phyloP scores from a whole-genome alignment of 257 asterid genomes.

The Ocimum tenuiflorum region DNA sequence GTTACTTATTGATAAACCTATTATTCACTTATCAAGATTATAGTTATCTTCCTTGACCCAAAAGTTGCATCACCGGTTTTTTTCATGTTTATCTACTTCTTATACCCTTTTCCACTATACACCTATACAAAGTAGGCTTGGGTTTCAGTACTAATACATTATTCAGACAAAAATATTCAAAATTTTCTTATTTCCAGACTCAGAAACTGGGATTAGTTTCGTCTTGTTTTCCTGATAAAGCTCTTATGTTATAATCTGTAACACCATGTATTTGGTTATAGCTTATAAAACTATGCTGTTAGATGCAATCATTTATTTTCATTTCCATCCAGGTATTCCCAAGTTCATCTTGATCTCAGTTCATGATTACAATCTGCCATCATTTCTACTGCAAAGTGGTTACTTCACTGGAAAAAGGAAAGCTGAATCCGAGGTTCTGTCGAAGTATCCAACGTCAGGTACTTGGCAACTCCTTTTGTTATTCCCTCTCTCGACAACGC shows the following conservation, averaged over 20 bases:
- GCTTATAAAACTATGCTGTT: too few relatives aligned
- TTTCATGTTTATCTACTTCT: too few relatives aligned
- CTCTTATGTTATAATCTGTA: background rate
- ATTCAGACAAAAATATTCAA: background rate
- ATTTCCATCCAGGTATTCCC: slow-evolving; percentile 56
- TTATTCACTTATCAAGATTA: background rate
- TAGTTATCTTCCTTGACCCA: too few relatives aligned
- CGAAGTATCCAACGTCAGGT: slow-evolving; percentile 87
- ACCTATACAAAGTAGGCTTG: too few relatives aligned
- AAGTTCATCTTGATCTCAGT: slow-evolving; percentile 91
- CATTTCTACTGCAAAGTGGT: slow-evolving; percentile 64
- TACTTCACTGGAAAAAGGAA: slow-evolving; percentile 93
- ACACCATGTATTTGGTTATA: too few relatives aligned
- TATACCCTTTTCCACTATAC: too few relatives aligned
- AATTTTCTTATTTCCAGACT: too few relatives aligned
- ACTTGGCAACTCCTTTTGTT: background rate
- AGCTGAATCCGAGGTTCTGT: slow-evolving; percentile 94
- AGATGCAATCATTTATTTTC: background rate
- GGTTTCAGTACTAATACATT: background rate
- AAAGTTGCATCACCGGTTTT: too few relatives aligned
- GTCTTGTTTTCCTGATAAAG: background rate
- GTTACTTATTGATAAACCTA: background rate
- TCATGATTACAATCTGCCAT: slow-evolving; percentile 90
- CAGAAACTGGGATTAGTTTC: background rate
- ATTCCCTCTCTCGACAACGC: background rate